Evolutionary conservation across 176 grass and related monocot species (phyloP).

Genomic region (Tuctoria greenei): DNA sequence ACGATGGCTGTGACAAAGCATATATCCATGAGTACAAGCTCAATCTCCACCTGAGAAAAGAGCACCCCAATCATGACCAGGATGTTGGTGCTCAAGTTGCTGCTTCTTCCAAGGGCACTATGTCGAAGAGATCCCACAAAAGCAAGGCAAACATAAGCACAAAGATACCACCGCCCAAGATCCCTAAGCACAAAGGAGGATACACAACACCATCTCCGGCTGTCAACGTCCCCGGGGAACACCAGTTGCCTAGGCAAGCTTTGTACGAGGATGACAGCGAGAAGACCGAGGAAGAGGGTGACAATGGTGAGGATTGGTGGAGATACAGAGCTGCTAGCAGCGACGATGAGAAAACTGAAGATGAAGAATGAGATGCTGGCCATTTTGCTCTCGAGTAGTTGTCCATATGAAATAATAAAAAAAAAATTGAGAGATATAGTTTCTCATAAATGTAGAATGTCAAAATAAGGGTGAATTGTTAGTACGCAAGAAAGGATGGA

Average conservation of each 20-base stretch:
- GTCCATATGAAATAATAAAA: constrained; percentile 31
- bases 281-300: constrained; percentile 68
- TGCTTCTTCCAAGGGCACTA: constrained; percentile 25
- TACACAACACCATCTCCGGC: constrained; percentile 13
- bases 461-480: constrained; percentile 21
- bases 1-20: constrained; percentile 78
- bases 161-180: constrained; percentile 45
- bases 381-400: not conserved
- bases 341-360: constrained; percentile 70
- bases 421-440: constrained; percentile 31
- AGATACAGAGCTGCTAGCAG: constrained; percentile 51
- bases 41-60: constrained; percentile 90
- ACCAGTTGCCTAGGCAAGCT: constrained; percentile 40
- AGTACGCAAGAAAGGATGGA: not conserved
- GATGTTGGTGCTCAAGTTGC: constrained; percentile 53
- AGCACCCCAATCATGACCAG: constrained; percentile 65
- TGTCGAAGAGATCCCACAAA: constrained; percentile 47
- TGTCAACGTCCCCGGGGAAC: constrained; percentile 32
- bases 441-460: constrained; percentile 46
- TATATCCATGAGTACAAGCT: constrained; percentile 99
- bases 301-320: constrained; percentile 36
- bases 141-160: constrained; percentile 32
- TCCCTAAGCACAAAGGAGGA: constrained; percentile 36
- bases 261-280: constrained; percentile 64
- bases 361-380: constrained; percentile 58